These are phyloP conservation scores for Salisapilia sapeloensis DNA, from an alignment of 352 stramenopile genomes.

Conservation along the genomic window DNA sequence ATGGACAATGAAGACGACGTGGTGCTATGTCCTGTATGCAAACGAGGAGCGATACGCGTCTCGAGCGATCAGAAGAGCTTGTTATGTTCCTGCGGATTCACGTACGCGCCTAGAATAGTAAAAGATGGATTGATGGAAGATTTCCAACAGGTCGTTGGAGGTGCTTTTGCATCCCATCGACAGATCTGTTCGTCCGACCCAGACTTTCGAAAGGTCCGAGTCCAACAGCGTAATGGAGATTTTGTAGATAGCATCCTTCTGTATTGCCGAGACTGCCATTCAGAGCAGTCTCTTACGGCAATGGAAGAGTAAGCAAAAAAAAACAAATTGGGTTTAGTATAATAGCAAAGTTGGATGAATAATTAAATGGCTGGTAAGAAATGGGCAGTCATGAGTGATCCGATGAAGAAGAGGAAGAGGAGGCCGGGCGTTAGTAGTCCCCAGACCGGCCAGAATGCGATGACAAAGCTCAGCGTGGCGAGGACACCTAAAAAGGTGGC, in stretches of 20 bases:
- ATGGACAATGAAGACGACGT: slow-evolving; percentile 4
- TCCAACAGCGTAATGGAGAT: no score
- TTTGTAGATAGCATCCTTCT: slow-evolving; percentile 17
- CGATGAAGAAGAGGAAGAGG: slow-evolving; percentile 80
- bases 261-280: slow-evolving; percentile 3
- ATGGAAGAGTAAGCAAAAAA: no score
- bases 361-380: slow-evolving; percentile 81
- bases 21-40: slow-evolving; percentile 36
- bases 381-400: slow-evolving; percentile 84
- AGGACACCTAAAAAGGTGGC: slow-evolving; percentile 63
- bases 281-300: no score
- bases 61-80: slow-evolving; percentile 14
- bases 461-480: slow-evolving; percentile 55
- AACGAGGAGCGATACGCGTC: slow-evolving; percentile 9
- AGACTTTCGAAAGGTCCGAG: no score
- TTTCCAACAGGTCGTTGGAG: slow-evolving; percentile 36
- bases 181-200: no score
- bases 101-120: slow-evolving; percentile 7
- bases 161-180: slow-evolving; percentile 39
- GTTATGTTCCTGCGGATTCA: slow-evolving; percentile 36
- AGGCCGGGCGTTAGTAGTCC: slow-evolving; percentile 84
- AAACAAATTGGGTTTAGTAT: no score
- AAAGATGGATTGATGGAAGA: slow-evolving; percentile 25
- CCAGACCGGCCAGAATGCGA: slow-evolving; percentile 84
- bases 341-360: slow-evolving; percentile 1